Base-by-base conservation (phyloP, 169 alveolate genomes). In the Eimeria brunetti region DNA sequence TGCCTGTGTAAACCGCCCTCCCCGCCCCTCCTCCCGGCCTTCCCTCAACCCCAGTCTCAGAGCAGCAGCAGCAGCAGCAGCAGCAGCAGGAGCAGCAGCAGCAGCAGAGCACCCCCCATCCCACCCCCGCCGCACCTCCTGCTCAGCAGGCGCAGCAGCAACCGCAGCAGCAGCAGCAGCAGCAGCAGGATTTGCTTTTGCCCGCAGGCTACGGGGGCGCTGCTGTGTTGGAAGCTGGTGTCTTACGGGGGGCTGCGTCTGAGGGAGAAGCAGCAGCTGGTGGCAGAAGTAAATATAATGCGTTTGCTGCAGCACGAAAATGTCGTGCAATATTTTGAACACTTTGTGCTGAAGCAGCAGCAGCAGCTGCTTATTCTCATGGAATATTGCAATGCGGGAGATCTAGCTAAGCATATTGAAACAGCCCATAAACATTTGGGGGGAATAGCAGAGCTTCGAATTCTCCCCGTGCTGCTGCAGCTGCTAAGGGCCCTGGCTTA, bases 171-270 rank as follows among this genome's bases (percentile, higher is more conserved):
- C 69, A 58, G 12, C 20, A 16, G n/a, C n/a, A n/a, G n/a, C n/a
- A n/a, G n/a, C n/a, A n/a, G n/a, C n/a, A n/a, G n/a, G n/a, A n/a
- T n/a, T 58, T 14, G 36, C n/a, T 69, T 69, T 33, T 12, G 2
- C 60, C 16, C 80, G 16, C 56, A 85, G 92, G 92, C 49, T 49
- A 84, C 98, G 20, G 97, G 97, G n/a, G 97, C 97, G 38, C 96
- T 98, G 83, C 97, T 98, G 78, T 99, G 99, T 49, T 99, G 99
- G 98, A 99, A 99, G 97, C 99, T 98, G 67, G 98, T 99, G 67
- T 97, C 98, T 33, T 99, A 99, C 94, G 99, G 99, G 84, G 98
- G 99, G 49, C 99, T 99, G 98, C 96, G 98, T 75, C 99, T 98
- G 91, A 98, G 98, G 95, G 99, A 99, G 96, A 99, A 99, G 97